Evolutionary conservation across 2,329 filamentous ascomycete species (phyloP), one percentile per base, ranked within the genome.

Genomic region (Colletotrichum sidae): DNA sequence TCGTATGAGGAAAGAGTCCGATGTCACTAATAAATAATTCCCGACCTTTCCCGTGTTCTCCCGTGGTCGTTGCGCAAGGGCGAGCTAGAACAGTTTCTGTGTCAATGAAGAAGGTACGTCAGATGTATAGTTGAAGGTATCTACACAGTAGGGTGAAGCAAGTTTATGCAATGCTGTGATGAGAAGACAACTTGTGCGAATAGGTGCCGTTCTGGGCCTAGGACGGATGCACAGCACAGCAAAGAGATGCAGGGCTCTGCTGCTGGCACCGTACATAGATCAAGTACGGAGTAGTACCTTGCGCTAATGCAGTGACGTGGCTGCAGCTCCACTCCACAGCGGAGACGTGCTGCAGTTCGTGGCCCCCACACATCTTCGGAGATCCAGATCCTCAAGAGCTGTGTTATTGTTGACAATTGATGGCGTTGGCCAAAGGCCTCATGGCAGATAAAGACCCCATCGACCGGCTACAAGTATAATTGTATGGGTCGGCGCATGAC

Each of bases 211-310:
- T 25, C 25, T 25, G 25, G 25, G 25, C 25, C 25, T 25, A 4
- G 25, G 4, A 25, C 5, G 41, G 38, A 38, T 60, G 50, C 44
- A 39, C 34, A 45, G 34, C 38, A 60, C 37, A 13, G 51, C 55
- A 60, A 46, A 46, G 56, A 17, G 41, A 52, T n/a, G 57, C 57
- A 61, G 62, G 62, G 62, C 42, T 60, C 56, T 54, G 55, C 42
- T 4, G 25, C 25, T 25, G 25, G 25, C 25, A 25, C 25, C 25
- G 25, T 25, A 25, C 25, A 17, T 17, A 17, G 17, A 17, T 17
- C 17, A 17, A 17, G 17, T 25, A 25, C 25, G 25, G 25, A 44
- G 34, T 35, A 34, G 62, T 45, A 41, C 62, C 51, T 55, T 37
- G 49, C 57, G 15, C 17, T 55, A 46, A 35, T 42, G 46, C 38